Percentiles rank a stretch among this genome's conserved stretches.
Evolutionary conservation across 2,329 filamentous ascomycete genomes (phyloP).

Genomic region (Leptographium galeiforme): DNA sequence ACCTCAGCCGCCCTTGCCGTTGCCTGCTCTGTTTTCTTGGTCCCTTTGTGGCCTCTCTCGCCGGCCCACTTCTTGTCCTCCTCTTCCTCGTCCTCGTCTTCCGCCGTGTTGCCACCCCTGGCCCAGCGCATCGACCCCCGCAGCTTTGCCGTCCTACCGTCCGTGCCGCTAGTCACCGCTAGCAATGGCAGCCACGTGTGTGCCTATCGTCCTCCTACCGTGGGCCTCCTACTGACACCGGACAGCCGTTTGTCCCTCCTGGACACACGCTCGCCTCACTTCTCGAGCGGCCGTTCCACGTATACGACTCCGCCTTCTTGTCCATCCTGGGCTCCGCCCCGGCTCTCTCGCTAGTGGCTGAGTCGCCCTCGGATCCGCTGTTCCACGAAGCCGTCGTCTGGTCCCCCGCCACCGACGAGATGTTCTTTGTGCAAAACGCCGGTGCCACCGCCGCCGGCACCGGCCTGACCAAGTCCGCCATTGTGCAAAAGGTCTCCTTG

Average conservation of each 20-base stretch:
- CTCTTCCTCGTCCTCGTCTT: background rate
- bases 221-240: background rate
- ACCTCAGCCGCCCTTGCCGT: background rate
- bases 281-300: slow-evolving; percentile 27
- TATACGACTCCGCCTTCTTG: slow-evolving; percentile 38
- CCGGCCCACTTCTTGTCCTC: too few species aligned
- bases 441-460: slow-evolving; percentile 33
- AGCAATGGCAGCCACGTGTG: slow-evolving; percentile 18
- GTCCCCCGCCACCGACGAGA: slow-evolving; percentile 32
- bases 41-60: background rate
- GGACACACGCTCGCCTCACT: slow-evolving; percentile 25
- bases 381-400: slow-evolving; percentile 45
- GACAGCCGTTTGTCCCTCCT: slow-evolving; percentile 28
- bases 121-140: slow-evolving; percentile 30
- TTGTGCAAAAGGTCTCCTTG: slow-evolving; percentile 36
- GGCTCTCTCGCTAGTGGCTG: slow-evolving; percentile 34
- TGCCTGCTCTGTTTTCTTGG: background rate
- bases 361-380: slow-evolving; percentile 28
- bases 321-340: slow-evolving; percentile 35
- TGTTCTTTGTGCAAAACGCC: slow-evolving; percentile 42
- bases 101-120: slow-evolving; percentile 16
- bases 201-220: background rate
- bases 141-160: slow-evolving; percentile 27
- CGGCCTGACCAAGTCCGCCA: slow-evolving; percentile 34
- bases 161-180: slow-evolving; percentile 24